phyloP scores from a whole-genome alignment of 1,139 yeast genomes.

The Debaryomyces sp. region DNA sequence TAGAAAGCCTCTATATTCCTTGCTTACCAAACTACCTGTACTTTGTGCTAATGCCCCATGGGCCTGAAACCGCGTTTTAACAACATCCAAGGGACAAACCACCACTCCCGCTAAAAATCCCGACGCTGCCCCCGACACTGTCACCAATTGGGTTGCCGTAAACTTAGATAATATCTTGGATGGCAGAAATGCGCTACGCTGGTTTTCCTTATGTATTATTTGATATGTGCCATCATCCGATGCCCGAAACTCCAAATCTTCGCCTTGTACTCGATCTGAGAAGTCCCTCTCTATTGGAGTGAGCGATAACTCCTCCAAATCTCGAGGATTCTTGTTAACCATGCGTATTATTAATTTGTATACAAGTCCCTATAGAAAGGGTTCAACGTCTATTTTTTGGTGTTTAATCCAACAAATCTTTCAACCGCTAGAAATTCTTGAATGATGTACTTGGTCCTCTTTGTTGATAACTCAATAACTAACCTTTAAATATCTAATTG shows the following conservation, averaged over 20 bases:
- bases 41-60: conserved; percentile 29
- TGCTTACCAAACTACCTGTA: conserved; percentile 1
- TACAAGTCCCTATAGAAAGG: neutral
- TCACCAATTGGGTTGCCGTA: conserved; percentile 40
- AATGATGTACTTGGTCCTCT: neutral
- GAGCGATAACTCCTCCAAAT: neutral
- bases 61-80: conserved; percentile 50
- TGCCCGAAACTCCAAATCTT: conserved; percentile 39
- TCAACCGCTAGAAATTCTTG: neutral
- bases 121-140: conserved; percentile 48
- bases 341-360: neutral
- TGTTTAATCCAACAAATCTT: neutral
- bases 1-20: conserved; percentile 56
- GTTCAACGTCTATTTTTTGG: neutral
- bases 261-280: conserved; percentile 44
- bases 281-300: conserved; percentile 25
- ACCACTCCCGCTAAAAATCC: conserved; percentile 51
- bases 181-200: conserved; percentile 24
- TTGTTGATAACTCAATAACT: neutral
- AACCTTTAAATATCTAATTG: neutral
- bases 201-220: conserved; percentile 25
- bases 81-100: conserved; percentile 52
- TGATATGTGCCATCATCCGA: conserved; percentile 23
- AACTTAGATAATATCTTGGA: conserved; percentile 23
- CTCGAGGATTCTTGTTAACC: neutral